Base-by-base conservation (phyloP, 345 rosid genomes). In the Melaleuca quinquenervia region DNA sequence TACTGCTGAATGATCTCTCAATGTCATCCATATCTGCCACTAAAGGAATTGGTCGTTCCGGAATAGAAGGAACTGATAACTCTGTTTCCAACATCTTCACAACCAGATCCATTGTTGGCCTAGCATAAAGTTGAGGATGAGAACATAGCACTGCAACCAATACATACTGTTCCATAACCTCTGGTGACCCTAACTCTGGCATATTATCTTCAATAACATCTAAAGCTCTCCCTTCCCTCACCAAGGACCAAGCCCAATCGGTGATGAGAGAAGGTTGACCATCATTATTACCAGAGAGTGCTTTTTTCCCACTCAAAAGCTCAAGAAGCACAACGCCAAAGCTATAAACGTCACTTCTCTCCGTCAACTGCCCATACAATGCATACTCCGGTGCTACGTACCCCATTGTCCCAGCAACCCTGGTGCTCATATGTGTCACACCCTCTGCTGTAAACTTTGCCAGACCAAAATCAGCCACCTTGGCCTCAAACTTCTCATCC, bases 321-420 rank as follows among this genome's bases (percentile, higher is more conserved):
- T 96, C 99, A 18, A 96, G 94, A 85, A 96, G 96, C 90, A 95
- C 95, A 21, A 94, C 95, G 21, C 99, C 99, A 6, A 94, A 96
- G 88, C 99, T 96, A 85, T 94, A 96, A 83, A 96, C 99, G 24
- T 96, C 99, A 51, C 98, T 96, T 84, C 95, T 92, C 85, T 94
- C 98, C 0, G 99, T 96, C 87, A 96, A 84, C 48, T 96, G 98
- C 82, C 98, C 99, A 55, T 96, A 95, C 84, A 95, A 85, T 0
- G 99, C 98, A 82, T 96, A 96, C 93, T 96, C 99, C 2, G 99
- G 99, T 8, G 99, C 99, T 45, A 96, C 98, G 75, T 96, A 96
- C 36, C 99, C 99, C 99, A 94, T 94, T 24, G 99, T 96, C 20
- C 99, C 99, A 0, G 98, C 99, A 6, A 95, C 99, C 87, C 99